A percentile compares a stretch with the other conserved stretches of the same genome.
Evolutionary conservation across 2,329 filamentous ascomycete species (phyloP).

Genomic region (Teratosphaeria viscida): DNA sequence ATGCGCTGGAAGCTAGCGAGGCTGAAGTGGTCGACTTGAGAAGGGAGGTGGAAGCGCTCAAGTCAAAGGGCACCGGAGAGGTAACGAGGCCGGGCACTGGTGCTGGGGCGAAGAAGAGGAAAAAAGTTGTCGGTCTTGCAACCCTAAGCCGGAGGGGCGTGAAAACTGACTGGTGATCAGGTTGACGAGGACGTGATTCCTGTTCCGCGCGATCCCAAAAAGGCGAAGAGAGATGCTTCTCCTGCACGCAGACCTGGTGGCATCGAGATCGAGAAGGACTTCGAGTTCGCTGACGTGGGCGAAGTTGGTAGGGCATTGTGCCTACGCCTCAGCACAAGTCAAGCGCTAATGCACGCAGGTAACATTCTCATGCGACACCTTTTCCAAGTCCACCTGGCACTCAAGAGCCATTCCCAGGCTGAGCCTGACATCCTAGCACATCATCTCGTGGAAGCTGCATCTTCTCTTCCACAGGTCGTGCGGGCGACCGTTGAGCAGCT

Average conservation of each 20-base stretch:
- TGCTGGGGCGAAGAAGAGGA: conserved; percentile 16
- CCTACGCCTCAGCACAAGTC: background rate
- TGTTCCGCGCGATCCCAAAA: conserved; percentile 16
- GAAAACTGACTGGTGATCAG: background rate
- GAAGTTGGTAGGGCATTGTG: conserved; percentile 9
- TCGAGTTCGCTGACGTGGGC: conserved; percentile 12
- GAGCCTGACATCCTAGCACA: conserved; percentile 15
- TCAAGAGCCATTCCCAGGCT: conserved; percentile 9
- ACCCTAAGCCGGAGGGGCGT: background rate
- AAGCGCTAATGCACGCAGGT: conserved; percentile 5
- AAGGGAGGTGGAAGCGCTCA: conserved; percentile 15
- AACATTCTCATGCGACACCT: conserved; percentile 18
- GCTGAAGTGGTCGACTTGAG: conserved; percentile 11
- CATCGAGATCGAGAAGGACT: conserved; percentile 2
- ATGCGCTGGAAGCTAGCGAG: conserved; percentile 8
- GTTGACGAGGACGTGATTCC: conserved; percentile 14
- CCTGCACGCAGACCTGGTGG: conserved; percentile 3
- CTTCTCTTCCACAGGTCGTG: conserved; percentile 14
- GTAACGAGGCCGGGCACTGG: background rate
- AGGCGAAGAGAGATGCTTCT: conserved; percentile 9
- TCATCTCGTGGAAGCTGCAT: conserved; percentile 16
- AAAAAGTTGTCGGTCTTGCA: conserved; percentile 8
- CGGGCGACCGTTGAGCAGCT: conserved; percentile 6
- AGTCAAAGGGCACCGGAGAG: conserved; percentile 9
- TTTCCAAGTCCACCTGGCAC: conserved; percentile 16